These are phyloP conservation scores for Tulasnella sp. DNA, from an alignment of 768 basidiomycete species.

Conservation along the genomic window DNA sequence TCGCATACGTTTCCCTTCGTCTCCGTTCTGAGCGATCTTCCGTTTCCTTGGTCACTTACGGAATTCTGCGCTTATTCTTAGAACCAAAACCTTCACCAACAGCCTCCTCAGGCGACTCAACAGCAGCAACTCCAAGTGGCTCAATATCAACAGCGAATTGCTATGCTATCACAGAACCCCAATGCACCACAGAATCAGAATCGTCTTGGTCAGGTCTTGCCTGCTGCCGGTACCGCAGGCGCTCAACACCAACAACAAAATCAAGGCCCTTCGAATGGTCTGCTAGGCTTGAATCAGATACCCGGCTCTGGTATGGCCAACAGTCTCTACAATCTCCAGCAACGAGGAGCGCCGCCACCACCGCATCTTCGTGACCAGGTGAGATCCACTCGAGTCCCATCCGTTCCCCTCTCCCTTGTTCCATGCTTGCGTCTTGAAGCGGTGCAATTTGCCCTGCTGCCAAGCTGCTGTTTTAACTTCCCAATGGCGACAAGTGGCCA, in stretches of 20 bases:
- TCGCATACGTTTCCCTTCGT: too few relatives aligned
- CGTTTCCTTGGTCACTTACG: neutral
- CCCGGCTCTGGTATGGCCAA: neutral
- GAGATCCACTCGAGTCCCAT: neutral
- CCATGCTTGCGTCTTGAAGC: neutral
- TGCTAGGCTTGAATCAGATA: neutral
- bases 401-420: neutral
- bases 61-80: neutral
- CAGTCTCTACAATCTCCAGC: neutral
- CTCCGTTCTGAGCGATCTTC: neutral
- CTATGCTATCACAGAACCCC: neutral
- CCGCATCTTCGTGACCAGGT: neutral
- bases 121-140: neutral
- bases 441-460: too few relatives aligned
- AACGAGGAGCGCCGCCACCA: neutral
- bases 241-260: conserved; percentile 3
- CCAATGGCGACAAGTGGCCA: too few relatives aligned
- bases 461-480: too few relatives aligned
- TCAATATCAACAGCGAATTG: neutral
- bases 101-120: neutral
- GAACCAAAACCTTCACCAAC: conserved; percentile 8
- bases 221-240: neutral
- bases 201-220: too few relatives aligned
- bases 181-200: neutral
- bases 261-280: neutral